phyloP scores from a whole-genome alignment of 1,139 yeast genomes.

The Komagataea norvegica region DNA sequence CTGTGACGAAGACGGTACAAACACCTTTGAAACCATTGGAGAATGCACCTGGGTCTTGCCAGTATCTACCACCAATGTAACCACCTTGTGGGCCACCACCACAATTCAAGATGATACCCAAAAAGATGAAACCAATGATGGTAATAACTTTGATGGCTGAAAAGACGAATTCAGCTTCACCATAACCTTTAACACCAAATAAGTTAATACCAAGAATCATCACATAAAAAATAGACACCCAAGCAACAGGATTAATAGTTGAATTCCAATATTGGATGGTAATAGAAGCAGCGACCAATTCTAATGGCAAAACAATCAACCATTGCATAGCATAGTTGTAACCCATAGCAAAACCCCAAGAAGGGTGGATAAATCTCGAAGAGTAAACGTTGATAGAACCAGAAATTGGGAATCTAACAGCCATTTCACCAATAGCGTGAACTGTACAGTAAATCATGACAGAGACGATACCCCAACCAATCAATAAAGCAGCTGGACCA shows the following conservation, averaged over 20 bases:
- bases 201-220: slow-evolving; percentile 21
- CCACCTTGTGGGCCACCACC: slow-evolving; percentile 25
- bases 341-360: slow-evolving; percentile 26
- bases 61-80: slow-evolving; percentile 23
- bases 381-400: slow-evolving; percentile 26
- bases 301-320: slow-evolving; percentile 23
- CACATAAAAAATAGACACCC: slow-evolving; percentile 24
- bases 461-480: slow-evolving; percentile 21
- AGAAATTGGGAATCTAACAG: slow-evolving; percentile 21
- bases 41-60: slow-evolving; percentile 34
- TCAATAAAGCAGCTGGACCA: slow-evolving; percentile 23
- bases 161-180: slow-evolving; percentile 34
- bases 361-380: slow-evolving; percentile 23
- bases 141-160: slow-evolving; percentile 21
- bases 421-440: slow-evolving; percentile 22
- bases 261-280: slow-evolving; percentile 22
- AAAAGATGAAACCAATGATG: slow-evolving; percentile 21
- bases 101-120: slow-evolving; percentile 23
- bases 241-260: slow-evolving; percentile 21
- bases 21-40: slow-evolving; percentile 25
- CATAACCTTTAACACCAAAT: slow-evolving; percentile 47
- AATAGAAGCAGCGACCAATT: slow-evolving; percentile 24
- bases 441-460: slow-evolving; percentile 18
- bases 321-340: slow-evolving; percentile 24
- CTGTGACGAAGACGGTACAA: slow-evolving; percentile 24